Evolutionary conservation across 2,329 filamentous ascomycete species (phyloP).

Genomic region (Fusarium verrucosum): DNA sequence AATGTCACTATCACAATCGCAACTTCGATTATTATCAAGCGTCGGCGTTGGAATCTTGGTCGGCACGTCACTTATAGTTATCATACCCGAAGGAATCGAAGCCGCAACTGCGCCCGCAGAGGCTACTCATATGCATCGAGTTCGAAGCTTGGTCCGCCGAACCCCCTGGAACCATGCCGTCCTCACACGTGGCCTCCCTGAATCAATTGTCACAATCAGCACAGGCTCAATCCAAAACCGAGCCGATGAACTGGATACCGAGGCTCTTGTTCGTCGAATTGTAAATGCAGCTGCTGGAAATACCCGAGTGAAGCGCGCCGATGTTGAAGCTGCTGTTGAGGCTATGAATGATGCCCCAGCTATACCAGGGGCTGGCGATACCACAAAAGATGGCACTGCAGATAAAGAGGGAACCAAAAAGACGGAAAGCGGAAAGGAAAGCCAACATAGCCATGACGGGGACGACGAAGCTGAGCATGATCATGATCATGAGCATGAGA

Average conservation of each 20-base stretch:
- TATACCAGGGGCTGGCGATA: constrained; percentile 20
- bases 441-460: constrained; percentile 48
- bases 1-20: constrained; percentile 85
- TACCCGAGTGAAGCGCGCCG: constrained; percentile 19
- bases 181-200: constrained; percentile 40
- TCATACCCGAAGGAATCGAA: constrained; percentile 96
- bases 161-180: constrained; percentile 46
- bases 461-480: constrained; percentile 45
- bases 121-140: constrained; percentile 51
- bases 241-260: constrained; percentile 12
- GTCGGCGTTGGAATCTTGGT: constrained; percentile 94
- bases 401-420: constrained; percentile 16
- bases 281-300: constrained; percentile 10
- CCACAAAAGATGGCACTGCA: constrained; percentile 3
- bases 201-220: constrained; percentile 35
- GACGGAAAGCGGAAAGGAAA: constrained; percentile 22
- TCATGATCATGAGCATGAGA: constrained; percentile 44
- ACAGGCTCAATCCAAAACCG: constrained; percentile 15
- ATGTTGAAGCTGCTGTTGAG: constrained; percentile 25
- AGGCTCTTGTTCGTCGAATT: constrained; percentile 30
- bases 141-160: constrained; percentile 47
- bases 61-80: constrained; percentile 93
- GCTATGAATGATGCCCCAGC: constrained; percentile 28
- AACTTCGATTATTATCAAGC: constrained; percentile 88
- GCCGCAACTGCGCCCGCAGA: constrained; percentile 74